Percentiles rank a stretch among this genome's conserved stretches.
Conservation (phyloP, 2,329 filamentous ascomycete genomes). For the Domatiomyces globalis region DNA sequence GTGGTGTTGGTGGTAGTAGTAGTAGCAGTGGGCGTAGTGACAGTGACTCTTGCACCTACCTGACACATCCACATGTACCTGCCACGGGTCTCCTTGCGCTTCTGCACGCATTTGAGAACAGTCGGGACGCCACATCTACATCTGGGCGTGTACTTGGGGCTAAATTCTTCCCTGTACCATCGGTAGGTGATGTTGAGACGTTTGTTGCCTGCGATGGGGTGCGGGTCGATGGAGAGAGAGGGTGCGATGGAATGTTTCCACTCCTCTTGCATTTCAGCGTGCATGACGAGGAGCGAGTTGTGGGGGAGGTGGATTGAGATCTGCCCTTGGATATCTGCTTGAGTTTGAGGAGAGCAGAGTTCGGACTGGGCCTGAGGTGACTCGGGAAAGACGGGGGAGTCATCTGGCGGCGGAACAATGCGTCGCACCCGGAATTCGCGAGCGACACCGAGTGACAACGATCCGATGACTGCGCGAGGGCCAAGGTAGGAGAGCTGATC, state of each 20-base stretch:
- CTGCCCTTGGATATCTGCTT: conserved; percentile 59
- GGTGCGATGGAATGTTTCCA: conserved; percentile 86
- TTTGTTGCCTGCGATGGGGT: conserved; percentile 64
- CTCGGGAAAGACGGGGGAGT: conserved; percentile 8
- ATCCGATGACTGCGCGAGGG: conserved; percentile 75
- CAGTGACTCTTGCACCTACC: conserved; percentile 42
- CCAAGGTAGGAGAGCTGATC: conserved; percentile 91
- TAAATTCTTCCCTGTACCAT: conserved; percentile 62
- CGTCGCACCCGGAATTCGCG: conserved; percentile 79
- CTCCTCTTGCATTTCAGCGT: conserved; percentile 92
- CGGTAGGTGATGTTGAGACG: conserved; percentile 92
- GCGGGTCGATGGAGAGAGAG: conserved; percentile 62
- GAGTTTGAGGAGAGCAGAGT: conserved; percentile 21
- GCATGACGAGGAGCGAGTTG: conserved; percentile 89
- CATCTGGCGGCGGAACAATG: conserved; percentile 42
- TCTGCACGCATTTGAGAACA: conserved; percentile 64
- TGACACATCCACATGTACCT: conserved; percentile 93
- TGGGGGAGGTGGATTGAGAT: conserved; percentile 89
- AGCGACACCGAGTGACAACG: conserved; percentile 79
- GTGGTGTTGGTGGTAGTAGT: background rate
- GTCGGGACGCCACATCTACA: conserved; percentile 61
- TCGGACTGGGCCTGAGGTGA: conserved; percentile 34
- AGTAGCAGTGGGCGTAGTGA: conserved; percentile 18
- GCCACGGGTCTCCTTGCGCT: conserved; percentile 60
- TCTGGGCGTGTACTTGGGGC: conserved; percentile 61